These are phyloP conservation scores for Gnomoniopsis smithogilvyi DNA, from an alignment of 2,329 filamentous ascomycete genomes.

Conservation along the genomic window DNA sequence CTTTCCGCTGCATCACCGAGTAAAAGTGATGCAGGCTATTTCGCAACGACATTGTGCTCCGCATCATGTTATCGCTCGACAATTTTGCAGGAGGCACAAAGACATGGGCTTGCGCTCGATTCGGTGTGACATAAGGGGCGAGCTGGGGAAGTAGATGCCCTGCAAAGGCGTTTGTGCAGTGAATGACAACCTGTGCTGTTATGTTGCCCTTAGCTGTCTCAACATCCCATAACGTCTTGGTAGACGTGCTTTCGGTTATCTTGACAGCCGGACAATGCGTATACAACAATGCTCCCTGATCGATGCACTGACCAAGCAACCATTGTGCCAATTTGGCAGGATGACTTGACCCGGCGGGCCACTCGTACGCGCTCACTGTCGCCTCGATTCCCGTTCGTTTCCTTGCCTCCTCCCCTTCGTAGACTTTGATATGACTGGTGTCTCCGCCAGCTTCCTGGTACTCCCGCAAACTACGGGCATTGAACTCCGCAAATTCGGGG, in stretches of 20 bases:
- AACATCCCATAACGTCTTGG: constrained; percentile 27
- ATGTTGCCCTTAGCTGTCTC: constrained; percentile 31
- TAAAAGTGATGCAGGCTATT: constrained; percentile 46
- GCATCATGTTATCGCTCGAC: constrained; percentile 29
- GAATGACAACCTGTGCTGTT: constrained; percentile 28
- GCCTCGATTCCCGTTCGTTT: constrained; percentile 32
- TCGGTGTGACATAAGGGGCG: constrained; percentile 34
- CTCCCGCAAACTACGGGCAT: constrained; percentile 35
- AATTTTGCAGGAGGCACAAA: constrained; percentile 37
- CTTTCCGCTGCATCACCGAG: constrained; percentile 42
- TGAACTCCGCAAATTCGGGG: constrained; percentile 40
- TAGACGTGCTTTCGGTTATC: constrained; percentile 21
- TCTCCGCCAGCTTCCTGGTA: constrained; percentile 41
- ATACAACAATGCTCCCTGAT: constrained; percentile 36
- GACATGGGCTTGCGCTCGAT: constrained; percentile 41
- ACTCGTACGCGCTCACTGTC: constrained; percentile 45
- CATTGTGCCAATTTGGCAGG: constrained; percentile 48
- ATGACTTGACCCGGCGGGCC: constrained; percentile 46
- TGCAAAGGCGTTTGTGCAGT: constrained; percentile 38
- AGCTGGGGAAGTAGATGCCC: constrained; percentile 35
- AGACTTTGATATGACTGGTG: constrained; percentile 37
- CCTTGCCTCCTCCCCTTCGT: constrained; percentile 36
- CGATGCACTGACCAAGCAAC: constrained; percentile 35
- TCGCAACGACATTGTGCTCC: constrained; percentile 41
- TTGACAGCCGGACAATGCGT: constrained; percentile 38